Evolutionary conservation across 352 stramenopile genomes (phyloP), one percentile per base, ranked within the genome.

Genomic region (Phytophthora fragariae): DNA sequence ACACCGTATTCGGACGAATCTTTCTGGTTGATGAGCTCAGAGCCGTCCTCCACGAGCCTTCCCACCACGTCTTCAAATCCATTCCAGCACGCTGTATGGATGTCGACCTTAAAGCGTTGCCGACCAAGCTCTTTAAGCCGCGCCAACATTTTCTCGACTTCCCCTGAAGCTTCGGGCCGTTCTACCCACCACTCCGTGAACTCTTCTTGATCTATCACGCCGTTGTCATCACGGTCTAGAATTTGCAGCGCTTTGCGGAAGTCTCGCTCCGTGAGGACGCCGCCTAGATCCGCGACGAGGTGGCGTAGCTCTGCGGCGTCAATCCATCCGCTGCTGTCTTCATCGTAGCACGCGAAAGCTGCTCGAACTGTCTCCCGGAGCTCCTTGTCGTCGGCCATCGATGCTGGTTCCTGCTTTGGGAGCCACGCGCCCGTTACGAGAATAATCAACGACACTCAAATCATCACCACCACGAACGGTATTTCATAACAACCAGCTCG

Each of bases 331-430:
- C 75, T 94, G 1, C 50, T 62, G 62, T 94, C 85, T 50, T 72
- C 64, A 55, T 92, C 85, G 52, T 90, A 94, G 62, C 81, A 81
- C 10, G 71, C 71, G 62, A 94, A 94, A 14, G 84, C 87, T 3
- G 78, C 77, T 35, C 74, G 77, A 11, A 84, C 72, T 2, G 84
- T 89, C 75, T 92, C 84, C 17, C 75, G 79, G 5, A 92, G 65
- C 65, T 90, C 84, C 31, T 78, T 64, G 33, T 66, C 59, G 12
- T 70, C 50, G 19, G 54, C 31, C 62, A 75, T 71, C 46, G 2
- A 4, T 11, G 29, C 17, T 55, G 5, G 12, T 15, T 29, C 11
- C 11, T 58, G 14, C 47, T 21, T 31, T 57, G 24, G 17, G 10
- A 19, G 10, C 1, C 21, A 39, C 11, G 10, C 49, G 50, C 33